A percentile compares a stretch with the other conserved stretches of the same genome.
phyloP scores from a whole-genome alignment of 23 red algal species.

The Cyanidioschyzon merolae region DNA sequence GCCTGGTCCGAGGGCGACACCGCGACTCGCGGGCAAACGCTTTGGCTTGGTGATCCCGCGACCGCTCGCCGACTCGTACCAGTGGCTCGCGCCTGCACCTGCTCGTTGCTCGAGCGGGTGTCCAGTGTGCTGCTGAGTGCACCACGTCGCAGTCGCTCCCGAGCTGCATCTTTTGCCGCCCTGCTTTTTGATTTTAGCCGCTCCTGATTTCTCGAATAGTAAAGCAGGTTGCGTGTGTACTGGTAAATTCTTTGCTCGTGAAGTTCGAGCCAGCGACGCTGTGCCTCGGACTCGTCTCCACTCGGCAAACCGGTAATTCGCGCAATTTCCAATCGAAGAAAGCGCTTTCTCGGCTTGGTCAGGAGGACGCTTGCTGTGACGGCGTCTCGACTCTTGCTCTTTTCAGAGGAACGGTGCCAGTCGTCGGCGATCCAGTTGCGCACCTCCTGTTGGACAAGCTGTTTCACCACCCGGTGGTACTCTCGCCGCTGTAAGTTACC shows the following conservation, averaged over 20 bases:
- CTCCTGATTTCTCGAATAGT: constrained; percentile 15
- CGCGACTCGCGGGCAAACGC: too few relatives aligned
- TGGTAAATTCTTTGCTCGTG: neutral
- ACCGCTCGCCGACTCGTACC: too few relatives aligned
- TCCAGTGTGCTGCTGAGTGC: too few relatives aligned
- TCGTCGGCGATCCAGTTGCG: neutral
- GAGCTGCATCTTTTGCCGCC: neutral
- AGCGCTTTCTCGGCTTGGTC: neutral
- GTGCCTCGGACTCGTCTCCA: neutral
- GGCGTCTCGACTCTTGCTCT: neutral
- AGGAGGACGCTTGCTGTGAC: neutral
- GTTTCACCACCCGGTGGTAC: constrained; percentile 10
- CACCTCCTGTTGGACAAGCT: neutral
- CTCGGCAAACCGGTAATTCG: neutral
- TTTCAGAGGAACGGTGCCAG: neutral
- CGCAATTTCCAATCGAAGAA: neutral
- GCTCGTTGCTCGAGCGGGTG: too few relatives aligned
- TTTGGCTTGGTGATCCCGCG: too few relatives aligned
- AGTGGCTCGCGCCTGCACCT: too few relatives aligned
- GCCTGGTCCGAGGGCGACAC: too few relatives aligned
- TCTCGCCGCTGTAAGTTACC: neutral
- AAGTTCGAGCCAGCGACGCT: neutral
- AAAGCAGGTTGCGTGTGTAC: constrained; percentile 14
- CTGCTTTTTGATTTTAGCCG: neutral
- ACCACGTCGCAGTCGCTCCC: neutral